Evolutionary conservation across 1,284 basidiomycete species (phyloP), one percentile per base, ranked within the genome.

Genomic region (Abortiporus biennis): DNA sequence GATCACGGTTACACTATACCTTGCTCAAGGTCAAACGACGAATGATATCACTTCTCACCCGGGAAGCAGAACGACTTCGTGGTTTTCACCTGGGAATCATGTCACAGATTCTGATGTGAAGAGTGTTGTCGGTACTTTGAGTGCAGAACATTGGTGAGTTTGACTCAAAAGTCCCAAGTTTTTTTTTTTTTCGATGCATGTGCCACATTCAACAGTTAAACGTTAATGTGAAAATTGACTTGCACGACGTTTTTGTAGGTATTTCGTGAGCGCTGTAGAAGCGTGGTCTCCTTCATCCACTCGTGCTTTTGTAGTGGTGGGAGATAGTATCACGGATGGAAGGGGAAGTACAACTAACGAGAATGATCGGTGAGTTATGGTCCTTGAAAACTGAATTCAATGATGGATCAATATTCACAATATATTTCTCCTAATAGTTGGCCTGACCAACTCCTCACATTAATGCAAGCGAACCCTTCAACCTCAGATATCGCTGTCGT

Each of bases 251-350:
- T 20, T 8, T 9, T n/a, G 20, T 35, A 66, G 65, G 65, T 69
- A 59, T 54, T 71, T 68, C 49, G 45, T 69, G 29, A 71, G 67
- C 48, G 65, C 66, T 0, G 59, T 73, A 8, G 69, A 73, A 45
- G 65, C 60, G 0, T 69, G 64, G 59, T 59, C 60, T 0, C 58
- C 64, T 3, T 49, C 41, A 3, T 52, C 49, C 6, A 50, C 51
- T 4, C 49, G 57, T 21, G 59, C 67, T 1, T 59, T 72, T 27
- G 66, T 62, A 17, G 65, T 74, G 42, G 62, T 76, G 17, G 73
- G 72, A 1, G 73, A 74, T 54, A 73, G 70, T 50, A 70, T 74
- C 43, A 76, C 70, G 2, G 71, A 74, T 45, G 66, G 67, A 15
- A 56, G 72, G 2, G 72, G 73, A 54, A 73, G 70, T 51, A 69